These are phyloP conservation scores for Botrytis pseudocinerea DNA, from an alignment of 2,329 filamentous ascomycete genomes.

Conservation along the genomic window DNA sequence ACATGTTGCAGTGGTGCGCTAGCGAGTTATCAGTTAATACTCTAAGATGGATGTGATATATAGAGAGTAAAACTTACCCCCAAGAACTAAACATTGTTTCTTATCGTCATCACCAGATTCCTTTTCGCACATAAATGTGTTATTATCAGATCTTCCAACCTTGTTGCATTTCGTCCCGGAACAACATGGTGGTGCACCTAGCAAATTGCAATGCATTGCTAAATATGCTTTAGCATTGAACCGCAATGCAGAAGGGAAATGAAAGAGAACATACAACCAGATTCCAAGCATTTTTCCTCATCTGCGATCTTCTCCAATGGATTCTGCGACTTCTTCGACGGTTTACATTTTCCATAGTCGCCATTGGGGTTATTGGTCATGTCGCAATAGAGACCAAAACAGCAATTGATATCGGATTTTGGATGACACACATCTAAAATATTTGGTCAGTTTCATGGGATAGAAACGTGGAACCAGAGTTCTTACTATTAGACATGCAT, in stretches of 20 bases:
- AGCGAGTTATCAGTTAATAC: neutral
- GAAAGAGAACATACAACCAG: neutral
- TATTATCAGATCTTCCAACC: neutral
- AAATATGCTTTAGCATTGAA: neutral
- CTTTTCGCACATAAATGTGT: neutral
- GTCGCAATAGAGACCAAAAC: neutral
- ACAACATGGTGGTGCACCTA: conserved; percentile 1
- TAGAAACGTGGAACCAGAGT: neutral
- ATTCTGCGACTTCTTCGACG: neutral
- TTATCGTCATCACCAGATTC: neutral
- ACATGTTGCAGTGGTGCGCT: neutral
- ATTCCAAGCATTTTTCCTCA: neutral
- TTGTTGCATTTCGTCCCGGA: neutral
- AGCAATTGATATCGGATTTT: neutral
- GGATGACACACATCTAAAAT: neutral
- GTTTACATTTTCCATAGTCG: neutral
- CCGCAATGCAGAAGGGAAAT: neutral
- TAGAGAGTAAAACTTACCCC: neutral
- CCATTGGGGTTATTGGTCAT: neutral
- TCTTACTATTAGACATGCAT: conserved; percentile 1
- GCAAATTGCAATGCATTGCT: conserved; percentile 1
- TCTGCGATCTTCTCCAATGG: neutral
- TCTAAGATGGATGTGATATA: too few species aligned
- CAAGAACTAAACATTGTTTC: neutral
- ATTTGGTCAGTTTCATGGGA: neutral